Conservation (phyloP, 2,329 filamentous ascomycete species). For the Hypoxylon sp. region DNA sequence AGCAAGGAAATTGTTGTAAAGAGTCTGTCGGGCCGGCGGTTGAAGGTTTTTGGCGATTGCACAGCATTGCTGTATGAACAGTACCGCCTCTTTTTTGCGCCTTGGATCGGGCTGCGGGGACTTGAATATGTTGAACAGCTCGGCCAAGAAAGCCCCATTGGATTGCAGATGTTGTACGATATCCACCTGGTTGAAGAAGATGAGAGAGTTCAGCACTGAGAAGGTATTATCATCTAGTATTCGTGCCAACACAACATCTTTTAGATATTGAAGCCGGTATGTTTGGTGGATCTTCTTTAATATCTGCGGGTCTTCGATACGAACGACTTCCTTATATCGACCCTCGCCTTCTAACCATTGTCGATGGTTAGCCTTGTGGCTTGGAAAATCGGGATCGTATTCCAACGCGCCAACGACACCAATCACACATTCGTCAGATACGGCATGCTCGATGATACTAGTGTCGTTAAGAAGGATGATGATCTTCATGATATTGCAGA, state of each 20-base stretch:
- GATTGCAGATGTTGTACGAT: conserved; percentile 95
- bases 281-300: conserved; percentile 95
- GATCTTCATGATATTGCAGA: conserved; percentile 99
- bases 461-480: conserved; percentile 96
- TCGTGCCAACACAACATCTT: conserved; percentile 96
- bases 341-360: conserved; percentile 91
- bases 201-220: conserved; percentile 95
- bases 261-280: conserved; percentile 95
- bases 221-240: conserved; percentile 98
- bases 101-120: conserved; percentile 74
- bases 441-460: conserved; percentile 92
- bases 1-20: conserved; percentile 91
- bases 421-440: conserved; percentile 89
- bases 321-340: conserved; percentile 96
- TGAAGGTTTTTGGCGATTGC: conserved; percentile 95
- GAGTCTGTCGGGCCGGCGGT: conserved; percentile 80
- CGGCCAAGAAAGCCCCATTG: conserved; percentile 82
- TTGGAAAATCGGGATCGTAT: conserved; percentile 98
- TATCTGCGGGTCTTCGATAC: conserved; percentile 85
- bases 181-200: conserved; percentile 99
- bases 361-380: conserved; percentile 96
- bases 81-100: conserved; percentile 91
- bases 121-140: conserved; percentile 89
- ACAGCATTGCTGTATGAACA: conserved; percentile 97
- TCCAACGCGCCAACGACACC: conserved; percentile 96